phyloP scores from a whole-genome alignment of 257 asterid species.

The Scutellaria barbata region DNA sequence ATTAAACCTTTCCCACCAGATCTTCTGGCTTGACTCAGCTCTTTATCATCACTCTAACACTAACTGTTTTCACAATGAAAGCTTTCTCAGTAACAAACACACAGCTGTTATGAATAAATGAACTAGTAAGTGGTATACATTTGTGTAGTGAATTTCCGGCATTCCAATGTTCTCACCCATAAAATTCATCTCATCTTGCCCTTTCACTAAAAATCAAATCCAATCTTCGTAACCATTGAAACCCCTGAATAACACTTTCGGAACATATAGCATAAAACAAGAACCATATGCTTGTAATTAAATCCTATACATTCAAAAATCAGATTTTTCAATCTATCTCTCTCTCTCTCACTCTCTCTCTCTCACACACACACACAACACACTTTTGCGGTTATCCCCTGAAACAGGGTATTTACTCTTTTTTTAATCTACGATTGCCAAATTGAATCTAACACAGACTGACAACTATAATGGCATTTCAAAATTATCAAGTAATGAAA shows the following conservation, averaged over 20 bases:
- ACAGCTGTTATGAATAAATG: neutral
- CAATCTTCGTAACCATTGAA: slow-evolving; percentile 27
- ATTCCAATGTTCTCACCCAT: slow-evolving; percentile 1
- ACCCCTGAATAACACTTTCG: slow-evolving; percentile 19
- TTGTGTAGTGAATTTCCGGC: neutral
- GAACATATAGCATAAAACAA: neutral
- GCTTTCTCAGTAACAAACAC: slow-evolving; percentile 11
- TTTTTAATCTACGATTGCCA: slow-evolving; percentile 16
- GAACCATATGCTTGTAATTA: slow-evolving; percentile 17
- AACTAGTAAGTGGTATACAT: slow-evolving; percentile 13
- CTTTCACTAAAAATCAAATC: slow-evolving; percentile 27
- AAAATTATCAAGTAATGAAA: slow-evolving; percentile 19
- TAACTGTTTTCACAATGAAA: neutral
- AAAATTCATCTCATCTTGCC: neutral
- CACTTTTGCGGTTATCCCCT: neutral
- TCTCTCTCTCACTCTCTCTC: neutral
- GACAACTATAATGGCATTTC: slow-evolving; percentile 12
- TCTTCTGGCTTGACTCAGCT: slow-evolving; percentile 20
- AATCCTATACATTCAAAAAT: neutral
- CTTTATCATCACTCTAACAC: slow-evolving; percentile 7
- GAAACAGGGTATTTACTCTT: neutral
- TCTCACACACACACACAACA: too few relatives aligned
- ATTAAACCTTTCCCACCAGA: slow-evolving; percentile 10
- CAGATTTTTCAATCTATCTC: slow-evolving; percentile 27
- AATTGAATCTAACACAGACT: neutral